Evolutionary conservation across 495 filamentous ascomycete genomes (phyloP), one percentile per base, ranked within the genome.

Genomic region (Bathelium albidoporum): DNA sequence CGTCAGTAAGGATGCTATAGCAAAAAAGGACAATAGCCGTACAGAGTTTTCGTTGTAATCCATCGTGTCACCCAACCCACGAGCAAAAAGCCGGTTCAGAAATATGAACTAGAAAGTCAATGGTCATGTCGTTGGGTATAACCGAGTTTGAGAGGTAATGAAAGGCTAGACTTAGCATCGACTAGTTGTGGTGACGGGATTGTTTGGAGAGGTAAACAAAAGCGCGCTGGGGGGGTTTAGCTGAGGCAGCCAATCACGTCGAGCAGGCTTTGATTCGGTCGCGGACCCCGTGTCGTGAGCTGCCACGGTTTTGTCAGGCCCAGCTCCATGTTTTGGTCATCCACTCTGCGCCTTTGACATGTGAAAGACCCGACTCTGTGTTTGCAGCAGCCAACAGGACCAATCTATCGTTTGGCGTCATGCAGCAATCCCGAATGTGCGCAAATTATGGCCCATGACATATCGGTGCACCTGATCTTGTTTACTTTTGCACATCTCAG

Each of bases 121-220:
- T 2, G 2, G 24, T 55, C 49, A 55, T 55, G 24, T 49, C 44
- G 11, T 12, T 12, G 44, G 11, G 44, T 20, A 49, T n/a, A n/a
- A n/a, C n/a, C n/a, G n/a, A 20, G 5, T 49, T 12, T 5, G 44
- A 5, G 44, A 10, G 10, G 36, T 41, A 20, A 18, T 5, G n/a
- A 20, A 20, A 5, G 5, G 10, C 12, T 49, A 49, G 18, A 49
- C n/a, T 18, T 49, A 20, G 11, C 14, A 12, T 20, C 1, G 44
- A 18, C 10, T 41, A 20, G 22, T 18, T 12, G 44, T 20, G 18
- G 44, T 49, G 5, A 20, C 22, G 44, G 22, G 12, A 20, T 28
- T 55, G 49, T 55, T 55, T 55, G 49, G 49, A 55, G 4, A 24
- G 2, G 49, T 55, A 55, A 55, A 55, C 49, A 55, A 55, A 10